These are phyloP conservation scores for Cucurbitaria berberidis DNA, from an alignment of 2,329 filamentous ascomycete species.

Conservation along the genomic window DNA sequence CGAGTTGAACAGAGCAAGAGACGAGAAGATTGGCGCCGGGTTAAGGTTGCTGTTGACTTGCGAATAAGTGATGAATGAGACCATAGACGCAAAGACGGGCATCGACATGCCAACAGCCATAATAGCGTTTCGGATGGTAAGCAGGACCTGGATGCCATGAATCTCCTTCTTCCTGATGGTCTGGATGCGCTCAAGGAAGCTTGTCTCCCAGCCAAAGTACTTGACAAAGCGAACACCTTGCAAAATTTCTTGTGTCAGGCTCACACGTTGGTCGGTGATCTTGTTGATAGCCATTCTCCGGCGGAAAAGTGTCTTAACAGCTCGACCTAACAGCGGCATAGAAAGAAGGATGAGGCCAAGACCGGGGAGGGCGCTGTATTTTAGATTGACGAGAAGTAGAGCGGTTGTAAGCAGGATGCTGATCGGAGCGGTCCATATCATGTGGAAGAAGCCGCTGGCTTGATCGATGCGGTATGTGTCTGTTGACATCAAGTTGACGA, in stretches of 20 bases:
- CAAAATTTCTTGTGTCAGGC: conserved; percentile 89
- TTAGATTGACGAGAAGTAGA: conserved; percentile 83
- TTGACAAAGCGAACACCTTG: conserved; percentile 94
- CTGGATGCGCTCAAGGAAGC: conserved; percentile 78
- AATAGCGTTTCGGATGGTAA: conserved; percentile 84
- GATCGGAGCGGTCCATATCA: conserved; percentile 87
- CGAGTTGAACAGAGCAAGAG: conserved; percentile 89
- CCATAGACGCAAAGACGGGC: conserved; percentile 93
- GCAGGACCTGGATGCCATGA: conserved; percentile 77
- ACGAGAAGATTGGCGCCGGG: conserved; percentile 87
- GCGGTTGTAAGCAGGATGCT: conserved; percentile 78
- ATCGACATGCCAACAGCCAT: conserved; percentile 83
- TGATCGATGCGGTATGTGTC: conserved; percentile 93
- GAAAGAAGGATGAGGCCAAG: conserved; percentile 82
- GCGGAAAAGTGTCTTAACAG: conserved; percentile 76
- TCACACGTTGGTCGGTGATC: conserved; percentile 89
- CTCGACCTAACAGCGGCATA: conserved; percentile 76
- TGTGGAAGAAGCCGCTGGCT: conserved; percentile 86
- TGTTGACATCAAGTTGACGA: conserved; percentile 92
- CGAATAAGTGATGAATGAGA: conserved; percentile 84
- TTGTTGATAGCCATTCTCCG: conserved; percentile 86
- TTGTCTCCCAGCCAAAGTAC: conserved; percentile 92
- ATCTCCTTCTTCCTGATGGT: conserved; percentile 80
- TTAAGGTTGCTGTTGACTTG: conserved; percentile 70
- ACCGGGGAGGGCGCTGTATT: conserved; percentile 86